A percentile compares a stretch with the other conserved stretches of the same genome.
Conservation (phyloP, 2,329 filamentous ascomycete genomes). For the Phaeoacremonium minimum region DNA sequence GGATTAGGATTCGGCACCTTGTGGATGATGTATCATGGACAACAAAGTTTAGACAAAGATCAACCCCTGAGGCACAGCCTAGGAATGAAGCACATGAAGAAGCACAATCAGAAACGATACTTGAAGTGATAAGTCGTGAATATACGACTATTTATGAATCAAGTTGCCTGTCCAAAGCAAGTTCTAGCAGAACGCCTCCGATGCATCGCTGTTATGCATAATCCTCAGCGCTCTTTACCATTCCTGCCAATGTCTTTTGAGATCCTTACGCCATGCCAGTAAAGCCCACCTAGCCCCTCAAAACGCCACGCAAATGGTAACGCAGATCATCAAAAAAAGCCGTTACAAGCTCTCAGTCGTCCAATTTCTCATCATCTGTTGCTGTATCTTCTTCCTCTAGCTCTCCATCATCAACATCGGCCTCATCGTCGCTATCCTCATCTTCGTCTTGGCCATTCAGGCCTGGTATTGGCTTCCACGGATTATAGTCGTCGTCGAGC, state of each 20-base stretch:
- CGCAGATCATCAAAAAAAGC: background rate
- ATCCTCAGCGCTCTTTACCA: background rate
- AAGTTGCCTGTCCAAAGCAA: background rate
- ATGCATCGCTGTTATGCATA: background rate
- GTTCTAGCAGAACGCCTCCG: background rate
- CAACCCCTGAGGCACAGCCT: too few species aligned
- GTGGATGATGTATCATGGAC: too few species aligned
- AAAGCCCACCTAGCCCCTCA: background rate
- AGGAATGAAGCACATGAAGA: too few species aligned
- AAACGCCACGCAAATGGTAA: background rate
- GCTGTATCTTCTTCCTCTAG: conserved; percentile 24
- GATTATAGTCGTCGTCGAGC: conserved; percentile 79
- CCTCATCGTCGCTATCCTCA: conserved; percentile 48
- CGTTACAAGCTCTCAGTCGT: conserved; percentile 1
- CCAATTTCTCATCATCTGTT: conserved; percentile 18
- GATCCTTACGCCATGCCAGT: background rate
- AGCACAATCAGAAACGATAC: too few species aligned
- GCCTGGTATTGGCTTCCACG: conserved; percentile 73
- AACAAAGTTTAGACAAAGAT: too few species aligned
- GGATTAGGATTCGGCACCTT: too few species aligned
- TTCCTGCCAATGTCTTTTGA: background rate
- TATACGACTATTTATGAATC: too few species aligned
- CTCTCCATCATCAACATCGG: conserved; percentile 38
- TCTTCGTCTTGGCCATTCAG: conserved; percentile 55
- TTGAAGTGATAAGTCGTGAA: too few species aligned